Conservation (phyloP, 371 early-diverging fungal genomes). For the Lichtheimia corymbifera region DNA sequence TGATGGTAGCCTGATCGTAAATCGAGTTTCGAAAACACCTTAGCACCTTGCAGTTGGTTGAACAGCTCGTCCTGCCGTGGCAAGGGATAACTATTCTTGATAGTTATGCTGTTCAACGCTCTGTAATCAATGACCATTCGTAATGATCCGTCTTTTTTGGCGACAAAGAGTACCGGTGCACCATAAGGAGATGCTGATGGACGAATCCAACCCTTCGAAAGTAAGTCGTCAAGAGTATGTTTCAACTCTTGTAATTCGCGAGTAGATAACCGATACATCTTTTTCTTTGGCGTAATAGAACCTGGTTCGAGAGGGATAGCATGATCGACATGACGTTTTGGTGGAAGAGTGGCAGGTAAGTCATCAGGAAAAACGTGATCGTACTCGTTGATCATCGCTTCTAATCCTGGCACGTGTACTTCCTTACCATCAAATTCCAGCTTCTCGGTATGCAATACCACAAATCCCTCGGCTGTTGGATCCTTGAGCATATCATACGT, state of each 20-base stretch:
- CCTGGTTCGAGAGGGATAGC: no score
- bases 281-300: no score
- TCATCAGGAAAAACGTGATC: no score
- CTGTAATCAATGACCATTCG: constrained; percentile 40
- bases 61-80: constrained; percentile 51
- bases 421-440: no score
- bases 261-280: not conserved
- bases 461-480: no score
- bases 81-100: constrained; percentile 38
- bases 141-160: constrained; percentile 51
- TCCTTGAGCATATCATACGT: no score
- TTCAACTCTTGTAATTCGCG: constrained; percentile 11
- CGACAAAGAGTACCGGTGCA: constrained; percentile 58
- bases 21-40: constrained; percentile 52
- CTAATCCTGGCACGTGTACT: no score
- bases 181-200: constrained; percentile 41
- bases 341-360: no score
- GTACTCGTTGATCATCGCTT: no score
- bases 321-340: no score
- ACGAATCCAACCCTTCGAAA: constrained; percentile 9
- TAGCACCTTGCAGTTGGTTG: constrained; percentile 31
- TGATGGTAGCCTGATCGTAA: constrained; percentile 45
- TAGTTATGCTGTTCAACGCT: constrained; percentile 46
- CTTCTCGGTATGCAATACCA: no score
- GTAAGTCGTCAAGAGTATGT: constrained; percentile 14